These are phyloP conservation scores for Parastagonospora nodorum DNA, from an alignment of 2,329 filamentous ascomycete genomes.

Conservation along the genomic window DNA sequence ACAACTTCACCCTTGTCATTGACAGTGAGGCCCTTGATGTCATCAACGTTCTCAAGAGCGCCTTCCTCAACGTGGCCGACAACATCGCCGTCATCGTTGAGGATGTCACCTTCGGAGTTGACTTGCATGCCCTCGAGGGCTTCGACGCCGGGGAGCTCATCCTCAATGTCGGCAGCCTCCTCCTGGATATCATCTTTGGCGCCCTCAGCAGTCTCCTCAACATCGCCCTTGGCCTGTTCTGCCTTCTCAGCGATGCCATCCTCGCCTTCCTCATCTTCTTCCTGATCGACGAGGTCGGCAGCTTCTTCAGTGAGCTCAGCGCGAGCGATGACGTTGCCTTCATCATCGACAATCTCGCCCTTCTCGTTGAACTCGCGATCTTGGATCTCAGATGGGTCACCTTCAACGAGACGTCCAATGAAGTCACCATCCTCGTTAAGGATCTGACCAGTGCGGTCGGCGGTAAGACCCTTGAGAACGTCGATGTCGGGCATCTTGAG, in stretches of 20 bases:
- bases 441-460: conserved; percentile 54
- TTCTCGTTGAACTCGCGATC: conserved; percentile 58
- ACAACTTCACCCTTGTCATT: conserved; percentile 58
- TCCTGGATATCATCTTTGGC: conserved; percentile 39
- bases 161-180: conserved; percentile 49
- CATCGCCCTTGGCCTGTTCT: conserved; percentile 27
- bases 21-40: conserved; percentile 55
- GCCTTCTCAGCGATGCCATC: conserved; percentile 28
- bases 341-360: conserved; percentile 60
- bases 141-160: conserved; percentile 57
- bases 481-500: conserved; percentile 51
- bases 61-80: conserved; percentile 55
- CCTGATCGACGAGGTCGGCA: conserved; percentile 44
- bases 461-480: conserved; percentile 55
- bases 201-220: conserved; percentile 39
- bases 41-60: conserved; percentile 46
- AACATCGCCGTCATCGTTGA: conserved; percentile 56
- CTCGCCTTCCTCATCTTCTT: conserved; percentile 36
- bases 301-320: conserved; percentile 56
- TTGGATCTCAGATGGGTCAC: conserved; percentile 54
- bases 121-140: conserved; percentile 57
- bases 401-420: conserved; percentile 54
- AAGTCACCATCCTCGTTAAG: conserved; percentile 58
- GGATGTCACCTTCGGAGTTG: conserved; percentile 56
- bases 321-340: conserved; percentile 59